phyloP scores from a whole-genome alignment of 2,329 filamentous ascomycete genomes.

The Hymenoscyphus occultus region DNA sequence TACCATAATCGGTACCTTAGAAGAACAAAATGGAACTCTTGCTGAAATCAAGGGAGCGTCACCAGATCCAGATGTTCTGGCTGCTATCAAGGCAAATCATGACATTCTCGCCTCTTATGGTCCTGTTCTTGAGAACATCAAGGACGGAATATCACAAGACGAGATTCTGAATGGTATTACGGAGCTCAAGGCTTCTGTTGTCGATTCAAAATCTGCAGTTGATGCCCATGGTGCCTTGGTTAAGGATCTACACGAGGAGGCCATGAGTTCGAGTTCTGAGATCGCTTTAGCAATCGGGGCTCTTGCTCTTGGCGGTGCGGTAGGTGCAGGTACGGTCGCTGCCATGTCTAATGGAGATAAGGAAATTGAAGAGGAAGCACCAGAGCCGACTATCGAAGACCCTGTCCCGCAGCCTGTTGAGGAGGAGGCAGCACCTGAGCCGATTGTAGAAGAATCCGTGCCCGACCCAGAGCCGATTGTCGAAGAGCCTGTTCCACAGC shows the following conservation, averaged over 20 bases:
- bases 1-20: conserved; percentile 23
- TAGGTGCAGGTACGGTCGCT: conserved; percentile 22
- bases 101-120: conserved; percentile 16
- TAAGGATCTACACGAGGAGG: conserved; percentile 28
- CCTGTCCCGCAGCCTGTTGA: background rate
- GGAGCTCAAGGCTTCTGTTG: conserved; percentile 26
- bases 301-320: conserved; percentile 25
- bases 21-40: conserved; percentile 20
- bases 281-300: conserved; percentile 26
- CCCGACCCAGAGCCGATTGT: background rate
- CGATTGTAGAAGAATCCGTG: background rate
- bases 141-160: conserved; percentile 19
- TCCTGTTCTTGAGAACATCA: conserved; percentile 23
- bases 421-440: conserved; percentile 1
- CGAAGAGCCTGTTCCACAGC: background rate
- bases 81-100: conserved; percentile 20
- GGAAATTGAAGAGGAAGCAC: conserved; percentile 20
- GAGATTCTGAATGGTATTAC: conserved; percentile 26
- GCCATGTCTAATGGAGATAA: conserved; percentile 14
- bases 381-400: conserved; percentile 5
- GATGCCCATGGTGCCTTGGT: conserved; percentile 21
- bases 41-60: conserved; percentile 20
- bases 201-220: conserved; percentile 27
- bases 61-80: conserved; percentile 19
- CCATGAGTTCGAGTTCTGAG: conserved; percentile 25